Evolutionary conservation across 805 yeast species (phyloP), one percentile per base, ranked within the genome.

Genomic region (Alloascoidea hylecoeti): DNA sequence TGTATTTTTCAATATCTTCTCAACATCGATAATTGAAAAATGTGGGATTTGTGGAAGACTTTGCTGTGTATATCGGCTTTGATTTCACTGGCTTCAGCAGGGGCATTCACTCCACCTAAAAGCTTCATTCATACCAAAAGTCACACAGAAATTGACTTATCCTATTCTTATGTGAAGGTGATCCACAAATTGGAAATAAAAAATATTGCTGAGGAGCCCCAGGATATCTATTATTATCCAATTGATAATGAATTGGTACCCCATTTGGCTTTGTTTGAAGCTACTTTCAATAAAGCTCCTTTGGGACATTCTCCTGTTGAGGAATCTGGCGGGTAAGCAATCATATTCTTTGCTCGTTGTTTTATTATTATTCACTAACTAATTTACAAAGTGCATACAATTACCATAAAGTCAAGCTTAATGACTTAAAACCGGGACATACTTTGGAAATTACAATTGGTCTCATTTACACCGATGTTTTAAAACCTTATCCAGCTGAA

Each of bases 361-460:
- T n/a, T n/a, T n/a, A n/a, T n/a, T n/a, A n/a, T n/a, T n/a, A n/a
- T n/a, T n/a, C n/a, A n/a, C n/a, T n/a, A n/a, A n/a, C n/a, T n/a
- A n/a, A n/a, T n/a, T n/a, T n/a, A n/a, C n/a, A n/a, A n/a, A n/a
- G 30, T 9, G 30, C 13, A 9, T 9, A 9, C 30, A 23, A 23
- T n/a, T 23, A 23, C n/a, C n/a, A 9, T n/a, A 23, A 23, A 23
- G 30, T 23, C n/a, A 9, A 23, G 9, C 81, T 83, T 9, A 62
- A 63, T 35, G 81, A 92, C 32, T 59, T 88, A 39, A 68, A 78
- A 5, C 82, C 94, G 17, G 72, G 74, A 27, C 66, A 75, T 16
- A 57, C 58, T 19, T 53, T 65, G 35, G 61, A 65, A 28, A 49
- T 89, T 35, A 56, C 60, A 30, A 57, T 78, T 14, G 63, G 71